Conservation (phyloP, 495 filamentous ascomycete genomes). For the Neurospora sp. region DNA sequence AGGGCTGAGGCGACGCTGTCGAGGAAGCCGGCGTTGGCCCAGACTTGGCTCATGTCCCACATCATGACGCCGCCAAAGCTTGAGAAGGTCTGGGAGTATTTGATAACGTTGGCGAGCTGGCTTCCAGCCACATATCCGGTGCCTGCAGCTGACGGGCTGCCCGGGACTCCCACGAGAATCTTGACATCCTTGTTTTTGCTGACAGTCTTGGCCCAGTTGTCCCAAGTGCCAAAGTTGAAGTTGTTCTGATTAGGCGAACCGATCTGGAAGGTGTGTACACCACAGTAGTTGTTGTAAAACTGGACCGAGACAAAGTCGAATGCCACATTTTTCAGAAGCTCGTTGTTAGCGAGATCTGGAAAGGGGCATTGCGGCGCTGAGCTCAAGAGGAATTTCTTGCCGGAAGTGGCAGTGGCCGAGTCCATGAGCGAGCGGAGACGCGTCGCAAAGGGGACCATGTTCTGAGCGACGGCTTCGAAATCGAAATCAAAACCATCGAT, state of each 20-base stretch:
- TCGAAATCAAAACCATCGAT: slow-evolving; percentile 70
- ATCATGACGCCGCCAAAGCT: slow-evolving; percentile 65
- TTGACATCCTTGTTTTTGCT: slow-evolving; percentile 55
- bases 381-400: slow-evolving; percentile 49
- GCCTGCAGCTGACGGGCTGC: slow-evolving; percentile 45
- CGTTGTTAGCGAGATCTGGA: slow-evolving; percentile 51
- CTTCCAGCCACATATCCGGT: slow-evolving; percentile 44
- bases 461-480: slow-evolving; percentile 39
- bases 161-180: slow-evolving; percentile 57
- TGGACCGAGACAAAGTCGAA: slow-evolving; percentile 62
- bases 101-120: slow-evolving; percentile 37
- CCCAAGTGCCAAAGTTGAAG: slow-evolving; percentile 65
- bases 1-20: slow-evolving; percentile 25
- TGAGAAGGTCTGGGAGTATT: slow-evolving; percentile 40
- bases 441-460: slow-evolving; percentile 47
- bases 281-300: slow-evolving; percentile 62
- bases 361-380: slow-evolving; percentile 59
- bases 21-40: slow-evolving; percentile 49
- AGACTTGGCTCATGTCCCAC: slow-evolving; percentile 59
- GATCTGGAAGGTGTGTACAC: slow-evolving; percentile 41
- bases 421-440: slow-evolving; percentile 46
- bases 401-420: slow-evolving; percentile 17
- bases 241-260: slow-evolving; percentile 39
- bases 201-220: slow-evolving; percentile 54
- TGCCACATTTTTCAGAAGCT: slow-evolving; percentile 41